phyloP scores from a whole-genome alignment of 345 rosid genomes.

The Toxicodendron radicans region DNA sequence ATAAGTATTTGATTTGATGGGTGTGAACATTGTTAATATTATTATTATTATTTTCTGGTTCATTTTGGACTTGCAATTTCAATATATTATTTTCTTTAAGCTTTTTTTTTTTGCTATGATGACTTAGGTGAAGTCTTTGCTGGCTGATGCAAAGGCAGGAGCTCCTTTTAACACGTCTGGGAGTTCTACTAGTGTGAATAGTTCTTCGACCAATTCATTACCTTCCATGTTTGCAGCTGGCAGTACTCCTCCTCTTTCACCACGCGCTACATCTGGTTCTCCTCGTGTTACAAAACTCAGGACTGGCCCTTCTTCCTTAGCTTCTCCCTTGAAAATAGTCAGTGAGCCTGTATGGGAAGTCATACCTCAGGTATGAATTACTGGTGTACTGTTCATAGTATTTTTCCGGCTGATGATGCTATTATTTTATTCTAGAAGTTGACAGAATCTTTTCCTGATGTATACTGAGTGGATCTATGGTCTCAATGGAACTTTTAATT shows the following conservation, averaged over 20 bases:
- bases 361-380: conserved; percentile 82
- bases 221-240: conserved; percentile 97
- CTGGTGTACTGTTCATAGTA: background rate
- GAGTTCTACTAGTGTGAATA: conserved; percentile 55
- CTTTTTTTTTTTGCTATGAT: conserved; percentile 1
- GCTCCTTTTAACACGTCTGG: conserved; percentile 66
- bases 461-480: conserved; percentile 2
- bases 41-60: conserved; percentile 3
- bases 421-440: background rate
- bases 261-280: conserved; percentile 81
- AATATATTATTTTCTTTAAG: background rate
- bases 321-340: conserved; percentile 79
- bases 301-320: conserved; percentile 74
- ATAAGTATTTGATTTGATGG: background rate
- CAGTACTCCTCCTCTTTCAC: conserved; percentile 96
- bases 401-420: conserved; percentile 5
- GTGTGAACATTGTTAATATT: background rate
- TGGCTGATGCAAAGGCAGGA: conserved; percentile 79
- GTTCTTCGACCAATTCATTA: conserved; percentile 58
- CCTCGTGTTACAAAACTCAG: conserved; percentile 82
- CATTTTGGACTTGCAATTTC: background rate
- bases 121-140: conserved; percentile 65
- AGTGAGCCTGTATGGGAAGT: conserved; percentile 75
- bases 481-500: conserved; percentile 12
- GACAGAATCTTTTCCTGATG: background rate